These are phyloP conservation scores for Fusarium sp. DNA, from an alignment of 2,329 filamentous ascomycete species.

Conservation along the genomic window DNA sequence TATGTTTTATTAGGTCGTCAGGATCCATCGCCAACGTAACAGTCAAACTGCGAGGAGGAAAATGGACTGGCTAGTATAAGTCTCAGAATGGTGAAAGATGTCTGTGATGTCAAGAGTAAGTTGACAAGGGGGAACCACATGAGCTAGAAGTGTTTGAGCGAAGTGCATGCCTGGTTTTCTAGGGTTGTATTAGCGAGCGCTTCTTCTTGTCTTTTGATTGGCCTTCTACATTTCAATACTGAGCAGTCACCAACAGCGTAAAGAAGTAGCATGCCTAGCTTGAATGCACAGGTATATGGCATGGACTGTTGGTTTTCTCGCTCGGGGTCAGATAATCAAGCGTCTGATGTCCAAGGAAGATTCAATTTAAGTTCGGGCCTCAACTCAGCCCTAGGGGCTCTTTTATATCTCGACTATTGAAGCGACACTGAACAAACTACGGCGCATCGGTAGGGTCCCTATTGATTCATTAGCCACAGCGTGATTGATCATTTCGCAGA, in stretches of 20 bases:
- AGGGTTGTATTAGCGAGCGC: neutral
- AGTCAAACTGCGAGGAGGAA: too few species aligned
- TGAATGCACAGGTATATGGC: neutral
- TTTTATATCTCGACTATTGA: neutral
- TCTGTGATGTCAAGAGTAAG: neutral
- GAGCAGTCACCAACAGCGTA: neutral
- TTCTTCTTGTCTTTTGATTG: neutral
- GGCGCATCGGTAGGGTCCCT: conserved; percentile 50
- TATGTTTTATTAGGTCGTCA: neutral
- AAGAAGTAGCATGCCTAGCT: neutral
- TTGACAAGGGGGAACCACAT: neutral
- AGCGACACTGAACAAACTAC: neutral
- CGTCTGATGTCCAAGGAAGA: neutral
- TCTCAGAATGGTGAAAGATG: neutral
- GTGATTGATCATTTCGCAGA: too few species aligned
- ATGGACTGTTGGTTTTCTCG: neutral
- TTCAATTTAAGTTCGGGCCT: neutral
- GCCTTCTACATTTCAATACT: neutral
- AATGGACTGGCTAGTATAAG: too few species aligned
- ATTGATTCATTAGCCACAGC: conserved; percentile 7
- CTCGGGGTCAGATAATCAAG: neutral
- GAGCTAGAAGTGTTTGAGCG: neutral
- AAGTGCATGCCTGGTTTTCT: neutral
- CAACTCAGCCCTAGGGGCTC: neutral
- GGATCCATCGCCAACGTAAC: conserved; percentile 21